Conservation (phyloP, 345 rosid genomes). For the Anacardium occidentale region DNA sequence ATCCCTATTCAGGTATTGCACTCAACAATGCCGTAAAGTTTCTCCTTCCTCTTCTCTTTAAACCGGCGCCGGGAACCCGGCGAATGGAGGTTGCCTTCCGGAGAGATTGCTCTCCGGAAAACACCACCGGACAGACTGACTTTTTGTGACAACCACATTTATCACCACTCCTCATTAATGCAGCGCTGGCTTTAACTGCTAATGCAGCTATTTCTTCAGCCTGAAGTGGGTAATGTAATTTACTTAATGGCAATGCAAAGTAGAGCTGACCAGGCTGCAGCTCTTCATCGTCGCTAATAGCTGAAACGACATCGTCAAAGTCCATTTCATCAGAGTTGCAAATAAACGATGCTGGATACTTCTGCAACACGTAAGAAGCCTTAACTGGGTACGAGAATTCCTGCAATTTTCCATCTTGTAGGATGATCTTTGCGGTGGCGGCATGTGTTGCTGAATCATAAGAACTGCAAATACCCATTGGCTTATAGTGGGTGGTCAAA, state of each 20-base stretch:
- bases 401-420: slow-evolving; percentile 72
- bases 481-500: no score
- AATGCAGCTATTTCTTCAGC: slow-evolving; percentile 95
- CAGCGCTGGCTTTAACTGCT: slow-evolving; percentile 96
- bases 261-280: slow-evolving; percentile 86
- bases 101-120: slow-evolving; percentile 15
- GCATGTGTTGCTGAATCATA: slow-evolving; percentile 55
- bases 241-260: slow-evolving; percentile 69
- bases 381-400: slow-evolving; percentile 77
- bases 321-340: slow-evolving; percentile 98
- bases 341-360: slow-evolving; percentile 58
- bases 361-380: slow-evolving; percentile 65
- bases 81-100: slow-evolving; percentile 21
- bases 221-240: slow-evolving; percentile 61
- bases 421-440: slow-evolving; percentile 76
- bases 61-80: slow-evolving; percentile 23
- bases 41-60: slow-evolving; percentile 34
- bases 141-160: slow-evolving; percentile 49
- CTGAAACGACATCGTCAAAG: slow-evolving; percentile 69
- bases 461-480: slow-evolving; percentile 91
- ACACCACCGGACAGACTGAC: slow-evolving; percentile 24
- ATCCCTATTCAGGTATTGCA: slow-evolving; percentile 66
- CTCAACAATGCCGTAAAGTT: slow-evolving; percentile 55
- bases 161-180: slow-evolving; percentile 52
- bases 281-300: slow-evolving; percentile 64